Conservation (phyloP, 108 stramenopile genomes). For the Cyclotella atomus region DNA sequence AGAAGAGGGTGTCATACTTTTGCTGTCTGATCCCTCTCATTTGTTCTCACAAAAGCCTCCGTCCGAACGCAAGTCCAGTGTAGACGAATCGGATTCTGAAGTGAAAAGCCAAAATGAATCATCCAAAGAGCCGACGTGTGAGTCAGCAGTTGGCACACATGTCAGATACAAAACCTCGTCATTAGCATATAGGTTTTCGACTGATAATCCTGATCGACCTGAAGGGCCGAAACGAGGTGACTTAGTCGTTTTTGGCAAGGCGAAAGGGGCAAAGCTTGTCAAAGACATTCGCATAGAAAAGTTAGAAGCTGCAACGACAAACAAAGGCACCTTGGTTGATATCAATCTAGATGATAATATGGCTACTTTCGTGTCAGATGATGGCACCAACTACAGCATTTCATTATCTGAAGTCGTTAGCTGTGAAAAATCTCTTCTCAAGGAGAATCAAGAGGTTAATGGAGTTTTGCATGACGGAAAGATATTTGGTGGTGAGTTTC, state of each 20-base stretch:
- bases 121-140: constrained; percentile 19
- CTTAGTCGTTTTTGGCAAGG: constrained; percentile 70
- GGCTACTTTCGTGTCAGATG: constrained; percentile 49
- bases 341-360: constrained; percentile 50
- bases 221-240: constrained; percentile 73
- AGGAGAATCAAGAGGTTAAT: constrained; percentile 73
- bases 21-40: constrained; percentile 68
- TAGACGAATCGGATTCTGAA: neutral
- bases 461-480: constrained; percentile 77
- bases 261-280: constrained; percentile 54
- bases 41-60: constrained; percentile 51
- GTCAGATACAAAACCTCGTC: constrained; percentile 67
- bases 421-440: constrained; percentile 64
- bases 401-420: constrained; percentile 73
- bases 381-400: constrained; percentile 58
- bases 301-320: constrained; percentile 52
- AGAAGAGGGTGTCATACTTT: constrained; percentile 69
- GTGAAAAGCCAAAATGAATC: constrained; percentile 12
- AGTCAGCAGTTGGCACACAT: constrained; percentile 48
- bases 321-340: constrained; percentile 57
- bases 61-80: neutral
- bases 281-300: constrained; percentile 72
- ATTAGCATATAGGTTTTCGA: constrained; percentile 50
- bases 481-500: constrained; percentile 62
- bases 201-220: constrained; percentile 36